Base-by-base conservation (phyloP, 176 grass and related monocot species). In the Luzula sylvatica region DNA sequence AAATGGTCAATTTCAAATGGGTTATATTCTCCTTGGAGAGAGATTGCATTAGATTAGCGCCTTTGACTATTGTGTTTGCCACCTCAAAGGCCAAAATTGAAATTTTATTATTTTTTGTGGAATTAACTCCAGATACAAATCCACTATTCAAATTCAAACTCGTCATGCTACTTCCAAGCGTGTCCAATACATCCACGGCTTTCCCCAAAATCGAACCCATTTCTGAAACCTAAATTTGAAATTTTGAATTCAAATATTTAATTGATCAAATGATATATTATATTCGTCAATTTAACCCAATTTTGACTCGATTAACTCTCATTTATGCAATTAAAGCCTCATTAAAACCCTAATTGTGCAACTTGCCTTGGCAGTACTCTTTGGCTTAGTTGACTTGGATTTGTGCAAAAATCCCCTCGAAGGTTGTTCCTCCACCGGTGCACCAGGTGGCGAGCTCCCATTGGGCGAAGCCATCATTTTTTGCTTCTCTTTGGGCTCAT, bases 81-180 rank as follows among this genome's bases (percentile, higher is more conserved):
- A 99, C 82, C 72, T 99, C 93, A 58, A 99, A 99, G 55, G 93
- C 75, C 68, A 99, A 65, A 76, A 99, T 87, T 26, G 56, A 72
- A 80, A 99, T 98, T 76, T 66, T 83, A 59, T 80, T 87, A 53
- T 68, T 78, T 67, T 92, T 96, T 46, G 78, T 52, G 55, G 56
- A 61, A 35, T 35, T 35, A 43, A 65, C 20, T 63, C 67, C 79
- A 46, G 72, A 67, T 63, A 83, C 78, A 69, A 99, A 99, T 39
- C 38, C 75, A 77, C 72, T 77, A 48, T 52, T 67, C 28, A 78
- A 57, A 58, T 92, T 82, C 65, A 98, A 76, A 74, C 47, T 80
- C 44, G 86, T 68, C 78, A 98, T 83, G 65, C 81, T 90, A 74
- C 93, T 98, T 25, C 86, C 93, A 12, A 98, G 86, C 48, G 93